Evolutionary conservation across 192 early-diverging fungal species (phyloP).

Genomic region (Gaertneriomyces semiglobifer): DNA sequence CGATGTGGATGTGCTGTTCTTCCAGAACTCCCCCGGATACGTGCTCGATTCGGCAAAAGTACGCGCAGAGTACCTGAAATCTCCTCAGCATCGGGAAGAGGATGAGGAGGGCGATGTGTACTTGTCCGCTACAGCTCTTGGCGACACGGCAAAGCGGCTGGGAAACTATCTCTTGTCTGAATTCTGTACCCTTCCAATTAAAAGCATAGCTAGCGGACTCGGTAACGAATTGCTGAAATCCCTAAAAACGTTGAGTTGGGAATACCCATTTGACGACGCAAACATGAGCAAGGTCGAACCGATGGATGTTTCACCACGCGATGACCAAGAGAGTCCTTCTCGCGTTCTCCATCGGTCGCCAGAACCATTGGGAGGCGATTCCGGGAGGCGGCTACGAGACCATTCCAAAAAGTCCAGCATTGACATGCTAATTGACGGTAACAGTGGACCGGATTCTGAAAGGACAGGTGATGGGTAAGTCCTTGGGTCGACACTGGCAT

Average conservation of each 20-base stretch:
- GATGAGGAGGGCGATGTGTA: conserved; percentile 16
- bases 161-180: conserved; percentile 25
- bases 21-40: conserved; percentile 18
- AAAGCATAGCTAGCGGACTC: conserved; percentile 11
- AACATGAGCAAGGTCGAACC: conserved; percentile 7
- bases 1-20: conserved; percentile 23
- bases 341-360: too few species aligned
- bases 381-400: too few species aligned
- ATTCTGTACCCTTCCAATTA: conserved; percentile 10
- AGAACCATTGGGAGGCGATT: too few species aligned
- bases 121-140: conserved; percentile 17
- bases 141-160: conserved; percentile 22
- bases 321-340: too few species aligned
- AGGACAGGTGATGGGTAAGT: too few species aligned
- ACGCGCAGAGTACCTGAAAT: not conserved
- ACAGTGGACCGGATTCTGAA: too few species aligned
- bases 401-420: too few species aligned
- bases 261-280: conserved; percentile 20
- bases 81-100: conserved; percentile 2
- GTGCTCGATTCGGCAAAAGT: conserved; percentile 20
- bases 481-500: too few species aligned
- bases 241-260: conserved; percentile 12
- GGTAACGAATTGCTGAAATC: conserved; percentile 21
- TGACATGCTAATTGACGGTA: too few species aligned
- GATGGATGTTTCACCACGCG: conserved; percentile 1